Evolutionary conservation across 495 filamentous ascomycete genomes (phyloP).

Genomic region (Neurospora sp.): DNA sequence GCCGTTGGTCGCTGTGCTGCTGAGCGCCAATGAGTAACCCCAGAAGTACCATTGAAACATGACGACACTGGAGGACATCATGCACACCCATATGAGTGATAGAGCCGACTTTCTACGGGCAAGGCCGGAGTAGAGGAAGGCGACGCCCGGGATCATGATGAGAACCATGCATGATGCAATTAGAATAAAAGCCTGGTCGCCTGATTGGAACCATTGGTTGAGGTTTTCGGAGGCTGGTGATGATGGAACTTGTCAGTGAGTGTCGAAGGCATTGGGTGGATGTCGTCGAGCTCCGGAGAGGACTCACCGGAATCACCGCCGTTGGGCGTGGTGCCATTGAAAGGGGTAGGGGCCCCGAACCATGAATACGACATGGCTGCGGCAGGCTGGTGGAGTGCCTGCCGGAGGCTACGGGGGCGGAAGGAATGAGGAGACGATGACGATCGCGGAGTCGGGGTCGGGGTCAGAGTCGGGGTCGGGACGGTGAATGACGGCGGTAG

Average conservation of each 20-base stretch:
- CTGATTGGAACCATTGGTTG: slow-evolving; percentile 71
- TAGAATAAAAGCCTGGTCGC: slow-evolving; percentile 76
- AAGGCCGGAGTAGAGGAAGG: slow-evolving; percentile 98
- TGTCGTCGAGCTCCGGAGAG: neutral
- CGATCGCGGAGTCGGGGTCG: neutral
- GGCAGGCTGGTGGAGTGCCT: neutral
- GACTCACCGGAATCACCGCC: slow-evolving; percentile 79
- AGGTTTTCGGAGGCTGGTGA: slow-evolving; percentile 57
- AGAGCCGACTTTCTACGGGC: slow-evolving; percentile 91
- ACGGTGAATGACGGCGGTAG: neutral
- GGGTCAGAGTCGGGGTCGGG: neutral
- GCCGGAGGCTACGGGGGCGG: neutral
- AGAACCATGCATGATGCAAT: slow-evolving; percentile 89
- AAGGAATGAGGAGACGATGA: neutral
- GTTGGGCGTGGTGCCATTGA: slow-evolving; percentile 62
- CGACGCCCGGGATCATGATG: slow-evolving; percentile 89
- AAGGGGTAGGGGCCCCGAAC: slow-evolving; percentile 64
- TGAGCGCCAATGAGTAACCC: slow-evolving; percentile 93
- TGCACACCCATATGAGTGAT: slow-evolving; percentile 87
- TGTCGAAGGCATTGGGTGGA: slow-evolving; percentile 8
- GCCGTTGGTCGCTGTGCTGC: slow-evolving; percentile 62
- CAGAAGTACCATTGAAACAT: slow-evolving; percentile 99
- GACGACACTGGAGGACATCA: slow-evolving; percentile 82
- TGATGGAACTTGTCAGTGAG: slow-evolving; percentile 18
- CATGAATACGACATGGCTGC: slow-evolving; percentile 66